Conservation (phyloP, 352 stramenopile species). For the Pythium chondricola region DNA sequence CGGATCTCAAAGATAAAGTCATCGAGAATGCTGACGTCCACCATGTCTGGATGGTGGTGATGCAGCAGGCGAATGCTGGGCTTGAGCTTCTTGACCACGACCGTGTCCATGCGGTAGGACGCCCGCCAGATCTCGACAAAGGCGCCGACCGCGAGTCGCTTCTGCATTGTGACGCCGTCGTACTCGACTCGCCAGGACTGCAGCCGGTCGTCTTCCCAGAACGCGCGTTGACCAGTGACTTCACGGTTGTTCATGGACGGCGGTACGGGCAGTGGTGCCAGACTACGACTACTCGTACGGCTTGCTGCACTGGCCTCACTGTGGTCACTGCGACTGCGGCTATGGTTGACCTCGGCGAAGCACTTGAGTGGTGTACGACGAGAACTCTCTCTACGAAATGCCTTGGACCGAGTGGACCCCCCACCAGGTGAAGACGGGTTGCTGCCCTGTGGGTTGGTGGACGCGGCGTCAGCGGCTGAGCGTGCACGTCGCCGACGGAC, state of each 20-base stretch:
- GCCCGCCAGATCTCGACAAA: constrained; percentile 41
- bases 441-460: neutral
- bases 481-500: constrained; percentile 16
- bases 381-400: neutral
- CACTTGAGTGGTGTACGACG: constrained; percentile 2
- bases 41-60: constrained; percentile 14
- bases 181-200: constrained; percentile 34
- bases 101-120: constrained; percentile 30
- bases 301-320: neutral
- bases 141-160: constrained; percentile 17
- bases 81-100: constrained; percentile 35
- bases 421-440: neutral
- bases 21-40: constrained; percentile 23
- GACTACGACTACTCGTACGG: neutral
- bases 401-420: no score
- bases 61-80: constrained; percentile 17
- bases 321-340: neutral
- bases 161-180: constrained; percentile 21
- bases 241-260: neutral
- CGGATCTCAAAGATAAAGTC: constrained; percentile 51
- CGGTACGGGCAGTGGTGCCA: neutral
- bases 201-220: constrained; percentile 34
- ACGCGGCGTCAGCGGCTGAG: neutral
- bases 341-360: neutral
- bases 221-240: constrained; percentile 3